Percentiles rank a stretch among this genome's conserved stretches.
Evolutionary conservation across 1,284 basidiomycete genomes (phyloP).

Genomic region (Clitocybe nebularis): DNA sequence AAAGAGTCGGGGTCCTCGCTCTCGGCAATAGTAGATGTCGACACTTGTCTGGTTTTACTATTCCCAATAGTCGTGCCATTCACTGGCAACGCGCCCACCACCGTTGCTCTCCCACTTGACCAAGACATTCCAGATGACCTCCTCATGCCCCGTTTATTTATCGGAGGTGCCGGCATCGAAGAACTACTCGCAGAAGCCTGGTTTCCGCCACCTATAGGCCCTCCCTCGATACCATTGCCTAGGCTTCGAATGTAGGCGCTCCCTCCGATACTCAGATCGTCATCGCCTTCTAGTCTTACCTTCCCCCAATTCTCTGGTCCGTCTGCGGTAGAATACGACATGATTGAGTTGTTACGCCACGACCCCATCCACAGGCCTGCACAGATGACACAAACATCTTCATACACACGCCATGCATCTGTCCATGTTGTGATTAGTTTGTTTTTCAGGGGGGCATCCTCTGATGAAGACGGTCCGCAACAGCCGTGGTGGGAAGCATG

Average conservation of each 20-base stretch:
- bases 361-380: conserved; percentile 72
- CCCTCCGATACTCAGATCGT: conserved; percentile 41
- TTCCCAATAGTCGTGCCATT: conserved; percentile 14
- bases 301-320: conserved; percentile 49
- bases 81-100: conserved; percentile 14
- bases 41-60: conserved; percentile 25
- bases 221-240: conserved; percentile 69
- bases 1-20: conserved; percentile 17
- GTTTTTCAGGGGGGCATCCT: conserved; percentile 24
- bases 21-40: conserved; percentile 20
- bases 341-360: conserved; percentile 49
- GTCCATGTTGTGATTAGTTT: conserved; percentile 51
- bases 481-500: conserved; percentile 28
- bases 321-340: conserved; percentile 43
- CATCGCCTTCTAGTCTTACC: conserved; percentile 59
- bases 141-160: conserved; percentile 31
- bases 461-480: conserved; percentile 31
- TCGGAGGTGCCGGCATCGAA: conserved; percentile 17
- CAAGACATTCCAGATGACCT: conserved; percentile 40
- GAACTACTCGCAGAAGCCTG: conserved; percentile 15
- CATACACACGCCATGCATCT: conserved; percentile 76
- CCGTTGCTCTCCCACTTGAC: conserved; percentile 31
- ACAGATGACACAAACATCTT: conserved; percentile 76
- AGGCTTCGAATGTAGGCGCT: conserved; percentile 47
- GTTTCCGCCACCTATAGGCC: conserved; percentile 28